Evolutionary conservation across 2,329 filamentous ascomycete species (phyloP), one percentile per base, ranked within the genome.

Genomic region (Pseudocercospora fuligena): DNA sequence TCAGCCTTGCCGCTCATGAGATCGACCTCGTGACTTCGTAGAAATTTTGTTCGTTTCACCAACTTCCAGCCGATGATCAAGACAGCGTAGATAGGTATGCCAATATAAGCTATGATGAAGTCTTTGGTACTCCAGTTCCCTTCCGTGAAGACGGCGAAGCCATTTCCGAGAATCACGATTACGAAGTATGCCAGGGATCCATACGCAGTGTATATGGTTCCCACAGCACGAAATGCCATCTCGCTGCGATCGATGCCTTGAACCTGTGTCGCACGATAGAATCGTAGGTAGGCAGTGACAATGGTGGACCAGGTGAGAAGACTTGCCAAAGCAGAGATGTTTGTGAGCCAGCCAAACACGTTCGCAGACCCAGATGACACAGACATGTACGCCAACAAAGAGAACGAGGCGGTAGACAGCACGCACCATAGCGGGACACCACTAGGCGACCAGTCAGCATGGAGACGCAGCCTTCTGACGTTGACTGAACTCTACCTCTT

Each of bases 401-500:
- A 75, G 79, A 5, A 72, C 72, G 8, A 82, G 73, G 6, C 78
- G 72, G 16, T 75, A 75, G 53, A 84, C 71, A 0, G 74, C 66
- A 58, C 77, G 82, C 8, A 81, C 65, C 25, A 84, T 79, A 14
- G 80, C 78, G 8, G 81, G 3, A 56, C 51, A 7, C 51, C 51
- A 31, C 51, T 56, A 56, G 23, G 12, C 19, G 6, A 51, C 1
- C 19, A 23, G 47, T 51, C 12, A 23, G 47, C 11, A 27, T 51
- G 47, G 19, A 9, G 21, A 14, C 21, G 6, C 9, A 9, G 25
- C 12, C 21, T 12, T 27, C 51, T 19, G 6, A 54, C 14, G 1
- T 19, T 8, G 23, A 79, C 75, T 81, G 86, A 0, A 89, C 89
- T 0, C 90, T 81, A 16, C 85, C 85, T 77, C 23, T 69, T 70